Evolutionary conservation across 306 rosid species (phyloP), one percentile per base, ranked within the genome.

Genomic region (Comarum palustre): DNA sequence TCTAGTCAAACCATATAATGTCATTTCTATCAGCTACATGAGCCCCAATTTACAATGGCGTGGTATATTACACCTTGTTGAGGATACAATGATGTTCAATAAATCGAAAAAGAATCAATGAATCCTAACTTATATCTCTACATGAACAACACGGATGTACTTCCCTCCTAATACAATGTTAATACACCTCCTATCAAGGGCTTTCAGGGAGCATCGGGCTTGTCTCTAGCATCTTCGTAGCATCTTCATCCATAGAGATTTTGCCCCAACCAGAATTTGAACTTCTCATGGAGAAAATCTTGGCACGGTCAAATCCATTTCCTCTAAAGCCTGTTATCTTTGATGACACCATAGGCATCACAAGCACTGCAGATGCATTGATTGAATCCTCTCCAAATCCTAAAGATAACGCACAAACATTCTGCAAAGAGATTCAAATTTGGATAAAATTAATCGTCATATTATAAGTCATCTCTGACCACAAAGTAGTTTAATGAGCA

Each of bases 331-430:
- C 99, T 3, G 91, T 94, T 78, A 94, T 84, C 84, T 85, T 94
- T 5, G 99, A 94, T 57, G 99, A 94, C 85, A 91, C 85, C 97
- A 94, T 94, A 11, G 99, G 99, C 99, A 94, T 94, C 86, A 87
- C 97, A 64, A 94, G 83, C 69, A 89, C 89, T 47, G 97, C 90
- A 31, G 99, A 94, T 70, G 99, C 92, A 73, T 82, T 80, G 17
- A 94, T 89, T 48, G 99, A 85, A 80, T 91, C 93, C 84, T 94
- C 99, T 76, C 99, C 99, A 65, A 90, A 71, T 69, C 99, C 97
- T 20, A 94, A 78, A 58, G 91, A 80, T 50, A 89, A 74, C 63
- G 92, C 93, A 73, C 86, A 91, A 19, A 90, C 83, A 69, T 78
- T 68, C 98, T 91, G 88, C 86, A 88, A 78, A 48, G 68, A 43